These are phyloP conservation scores for Prunus kanzakura DNA, from an alignment of 306 rosid genomes.

Conservation along the genomic window DNA sequence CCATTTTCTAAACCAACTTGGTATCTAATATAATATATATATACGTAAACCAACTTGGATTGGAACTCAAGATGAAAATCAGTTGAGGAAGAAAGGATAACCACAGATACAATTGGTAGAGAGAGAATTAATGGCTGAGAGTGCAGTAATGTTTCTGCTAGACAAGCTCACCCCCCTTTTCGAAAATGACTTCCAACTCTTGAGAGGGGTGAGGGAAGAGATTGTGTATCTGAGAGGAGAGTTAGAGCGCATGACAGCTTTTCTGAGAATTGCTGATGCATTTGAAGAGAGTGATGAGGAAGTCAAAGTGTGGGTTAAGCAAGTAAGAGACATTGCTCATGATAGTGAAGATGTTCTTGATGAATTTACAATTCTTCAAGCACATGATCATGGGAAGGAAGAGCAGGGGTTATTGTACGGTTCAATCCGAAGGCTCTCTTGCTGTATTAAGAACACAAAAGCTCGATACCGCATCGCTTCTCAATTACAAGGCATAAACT, in stretches of 20 bases:
- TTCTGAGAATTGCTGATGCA: conserved; percentile 28
- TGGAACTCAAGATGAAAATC: too few species aligned
- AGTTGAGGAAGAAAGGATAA: too few species aligned
- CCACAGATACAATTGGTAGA: not conserved
- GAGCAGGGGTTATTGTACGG: not conserved
- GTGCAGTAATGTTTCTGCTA: conserved; percentile 38
- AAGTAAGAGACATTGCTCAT: conserved; percentile 31
- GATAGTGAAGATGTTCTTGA: conserved; percentile 37
- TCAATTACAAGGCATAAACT: conserved; percentile 17
- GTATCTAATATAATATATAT: too few species aligned
- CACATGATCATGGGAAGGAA: not conserved
- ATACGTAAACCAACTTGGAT: too few species aligned
- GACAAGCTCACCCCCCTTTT: conserved; percentile 33
- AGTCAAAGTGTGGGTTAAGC: conserved; percentile 32
- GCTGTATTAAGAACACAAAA: conserved; percentile 18
- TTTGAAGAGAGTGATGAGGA: conserved; percentile 33
- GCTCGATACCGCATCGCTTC: conserved; percentile 14
- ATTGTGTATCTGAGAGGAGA: conserved; percentile 20
- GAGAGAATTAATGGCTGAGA: conserved; percentile 46
- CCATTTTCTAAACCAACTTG: too few species aligned
- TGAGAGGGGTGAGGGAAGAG: conserved; percentile 36
- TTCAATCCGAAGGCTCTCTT: conserved; percentile 2
- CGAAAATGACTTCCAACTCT: conserved; percentile 35
- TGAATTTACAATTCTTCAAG: conserved; percentile 22
- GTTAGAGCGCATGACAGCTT: conserved; percentile 27